Evolutionary conservation across 352 stramenopile genomes (phyloP), one percentile per base, ranked within the genome.

Genomic region (Pythium coloratum): DNA sequence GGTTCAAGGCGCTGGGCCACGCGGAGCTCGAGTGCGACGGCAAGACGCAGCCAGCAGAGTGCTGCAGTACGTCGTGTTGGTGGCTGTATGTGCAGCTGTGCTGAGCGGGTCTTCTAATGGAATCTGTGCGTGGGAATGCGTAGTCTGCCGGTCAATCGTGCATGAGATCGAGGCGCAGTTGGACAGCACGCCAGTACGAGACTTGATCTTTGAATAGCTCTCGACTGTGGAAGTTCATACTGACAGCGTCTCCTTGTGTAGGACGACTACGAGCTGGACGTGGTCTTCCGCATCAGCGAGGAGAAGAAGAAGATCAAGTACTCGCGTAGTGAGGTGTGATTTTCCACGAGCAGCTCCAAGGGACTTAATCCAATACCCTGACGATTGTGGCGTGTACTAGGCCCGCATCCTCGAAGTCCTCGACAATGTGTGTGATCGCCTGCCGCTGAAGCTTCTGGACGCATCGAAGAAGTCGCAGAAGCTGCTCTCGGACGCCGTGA

Each of bases 291-390:
- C 49, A 91, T 95, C 70, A 95, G 86, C 49, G 86, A 95, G 69
- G 82, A 92, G 74, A 95, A 95, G 72, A 92, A 92, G 67, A 84
- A 89, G 57, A 82, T 95, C 64, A 89, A 84, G 66, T 95, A 84
- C 59, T 91, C 86, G 12, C 86, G 84, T 47, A 95, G 86, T 38
- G 86, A 95, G 70, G 84, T 88, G 13, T 33, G 59, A 3, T 28
- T 20, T 3, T 26, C 28, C n/a, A 24, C 1, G 8, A 38, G 49
- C 49, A 36, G 36, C 46, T 30, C 24, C 18, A 26, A 26, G 14
- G n/a, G 3, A 28, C 18, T 32, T 0, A 59, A 13, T 40, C 16
- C 54, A 5, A n/a, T 18, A 24, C 20, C 20, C 32, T 60, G 20
- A 38, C 33, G 33, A 50, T 16, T 28, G 38, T 10, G 12, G 9